Evolutionary conservation across 2,329 filamentous ascomycete species (phyloP).

Genomic region (Ophiostoma tasmaniense): DNA sequence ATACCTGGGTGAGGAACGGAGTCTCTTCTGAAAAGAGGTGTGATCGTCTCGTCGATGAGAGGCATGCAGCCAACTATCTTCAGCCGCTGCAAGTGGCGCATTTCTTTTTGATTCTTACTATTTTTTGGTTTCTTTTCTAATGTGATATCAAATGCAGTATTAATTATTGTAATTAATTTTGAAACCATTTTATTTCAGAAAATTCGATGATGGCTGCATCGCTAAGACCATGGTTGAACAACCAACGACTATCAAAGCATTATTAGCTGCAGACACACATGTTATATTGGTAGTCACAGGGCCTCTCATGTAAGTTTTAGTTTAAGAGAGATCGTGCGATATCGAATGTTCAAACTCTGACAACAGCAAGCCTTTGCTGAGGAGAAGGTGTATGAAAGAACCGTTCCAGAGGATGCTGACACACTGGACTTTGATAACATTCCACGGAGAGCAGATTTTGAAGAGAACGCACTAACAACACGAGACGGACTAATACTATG

Average conservation of each 20-base stretch:
- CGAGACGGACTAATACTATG: not conserved
- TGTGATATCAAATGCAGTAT: not conserved
- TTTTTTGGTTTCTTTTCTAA: not conserved
- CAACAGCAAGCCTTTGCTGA: not conserved
- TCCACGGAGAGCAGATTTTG: not conserved
- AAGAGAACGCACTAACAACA: not conserved
- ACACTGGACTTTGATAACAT: not conserved
- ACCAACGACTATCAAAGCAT: not conserved
- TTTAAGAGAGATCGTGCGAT: not conserved
- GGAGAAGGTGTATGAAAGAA: not conserved
- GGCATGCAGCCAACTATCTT: not conserved
- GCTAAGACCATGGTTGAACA: not conserved
- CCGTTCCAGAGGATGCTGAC: not conserved
- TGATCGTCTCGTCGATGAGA: not conserved
- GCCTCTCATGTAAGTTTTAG: not conserved
- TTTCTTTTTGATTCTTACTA: not conserved
- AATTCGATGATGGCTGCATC: not conserved
- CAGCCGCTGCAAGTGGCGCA: constrained; percentile 3
- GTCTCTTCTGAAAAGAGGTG: not conserved
- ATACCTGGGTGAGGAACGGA: not conserved
- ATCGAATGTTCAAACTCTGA: not conserved
- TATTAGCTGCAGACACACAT: not conserved
- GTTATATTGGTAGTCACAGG: not conserved
- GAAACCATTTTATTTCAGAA: not conserved
- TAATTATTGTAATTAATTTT: not conserved